phyloP scores from a whole-genome alignment of 208 protist species.

The Trypanosoma cruzi region DNA sequence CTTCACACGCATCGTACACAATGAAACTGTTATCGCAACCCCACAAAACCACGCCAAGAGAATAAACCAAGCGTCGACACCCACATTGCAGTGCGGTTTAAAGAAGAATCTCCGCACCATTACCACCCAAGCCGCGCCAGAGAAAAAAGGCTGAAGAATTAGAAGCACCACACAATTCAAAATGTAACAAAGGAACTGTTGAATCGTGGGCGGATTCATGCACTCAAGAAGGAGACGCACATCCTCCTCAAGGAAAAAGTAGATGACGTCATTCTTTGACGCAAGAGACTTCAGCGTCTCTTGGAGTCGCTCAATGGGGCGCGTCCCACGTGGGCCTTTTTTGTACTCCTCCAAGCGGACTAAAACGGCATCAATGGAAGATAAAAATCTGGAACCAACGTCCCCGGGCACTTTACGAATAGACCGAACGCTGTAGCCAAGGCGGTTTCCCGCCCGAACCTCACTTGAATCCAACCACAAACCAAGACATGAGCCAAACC shows the following conservation, averaged over 20 bases:
- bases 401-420: slow-evolving; percentile 12
- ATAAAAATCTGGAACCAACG: slow-evolving; percentile 10
- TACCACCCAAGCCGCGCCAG: background rate
- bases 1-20: background rate
- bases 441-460: background rate
- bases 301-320: slow-evolving; percentile 12
- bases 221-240: slow-evolving; percentile 12
- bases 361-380: background rate
- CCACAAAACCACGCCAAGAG: slow-evolving; percentile 11
- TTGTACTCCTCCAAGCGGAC: background rate
- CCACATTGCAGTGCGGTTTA: slow-evolving; percentile 11
- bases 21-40: background rate
- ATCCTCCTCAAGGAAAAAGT: slow-evolving; percentile 24
- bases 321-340: background rate
- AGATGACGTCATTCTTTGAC: background rate
- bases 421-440: background rate
- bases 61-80: background rate
- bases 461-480: slow-evolving; percentile 2
- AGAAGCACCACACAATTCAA: slow-evolving; percentile 12
- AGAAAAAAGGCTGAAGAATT: slow-evolving; percentile 19
- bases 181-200: slow-evolving; percentile 10
- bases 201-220: slow-evolving; percentile 14
- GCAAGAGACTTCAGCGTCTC: background rate
- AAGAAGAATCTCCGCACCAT: slow-evolving; percentile 7
- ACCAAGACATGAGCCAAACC: slow-evolving; percentile 19